Evolutionary conservation across 2,329 filamentous ascomycete species (phyloP).

Genomic region (Neobulgaria alba): DNA sequence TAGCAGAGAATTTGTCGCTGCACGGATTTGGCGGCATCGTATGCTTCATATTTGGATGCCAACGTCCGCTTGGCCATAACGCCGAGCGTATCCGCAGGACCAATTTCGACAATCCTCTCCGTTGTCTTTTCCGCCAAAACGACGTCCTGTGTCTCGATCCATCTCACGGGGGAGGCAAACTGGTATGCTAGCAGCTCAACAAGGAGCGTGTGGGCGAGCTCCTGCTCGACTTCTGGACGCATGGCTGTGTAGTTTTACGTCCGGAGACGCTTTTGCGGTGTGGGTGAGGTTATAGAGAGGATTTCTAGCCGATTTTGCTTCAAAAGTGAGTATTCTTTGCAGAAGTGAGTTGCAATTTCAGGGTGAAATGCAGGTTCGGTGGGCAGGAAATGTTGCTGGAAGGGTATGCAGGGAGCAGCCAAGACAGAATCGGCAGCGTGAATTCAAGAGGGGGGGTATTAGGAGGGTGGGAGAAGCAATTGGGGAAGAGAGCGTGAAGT

Average conservation of each 20-base stretch:
- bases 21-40: slow-evolving; percentile 92
- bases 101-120: slow-evolving; percentile 95
- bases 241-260: slow-evolving; percentile 40
- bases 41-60: slow-evolving; percentile 95
- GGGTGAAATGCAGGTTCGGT: not conserved
- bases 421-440: not conserved
- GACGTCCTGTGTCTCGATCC: slow-evolving; percentile 99
- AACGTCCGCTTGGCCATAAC: slow-evolving; percentile 96
- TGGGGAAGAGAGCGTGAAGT: not conserved
- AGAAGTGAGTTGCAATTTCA: not conserved
- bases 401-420: slow-evolving; percentile 5
- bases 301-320: too few relatives aligned
- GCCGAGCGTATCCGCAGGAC: slow-evolving; percentile 91
- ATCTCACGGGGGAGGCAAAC: slow-evolving; percentile 96
- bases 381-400: not conserved
- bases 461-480: not conserved
- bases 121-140: slow-evolving; percentile 93
- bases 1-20: slow-evolving; percentile 98
- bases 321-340: too few relatives aligned
- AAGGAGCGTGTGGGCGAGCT: slow-evolving; percentile 95
- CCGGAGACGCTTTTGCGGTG: slow-evolving; percentile 22
- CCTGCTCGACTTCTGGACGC: slow-evolving; percentile 98
- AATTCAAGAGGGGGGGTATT: not conserved
- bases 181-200: slow-evolving; percentile 98
- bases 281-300: slow-evolving; percentile 6